Evolutionary conservation across 1,284 basidiomycete species (phyloP).

Genomic region (Spongiforma sp.): DNA sequence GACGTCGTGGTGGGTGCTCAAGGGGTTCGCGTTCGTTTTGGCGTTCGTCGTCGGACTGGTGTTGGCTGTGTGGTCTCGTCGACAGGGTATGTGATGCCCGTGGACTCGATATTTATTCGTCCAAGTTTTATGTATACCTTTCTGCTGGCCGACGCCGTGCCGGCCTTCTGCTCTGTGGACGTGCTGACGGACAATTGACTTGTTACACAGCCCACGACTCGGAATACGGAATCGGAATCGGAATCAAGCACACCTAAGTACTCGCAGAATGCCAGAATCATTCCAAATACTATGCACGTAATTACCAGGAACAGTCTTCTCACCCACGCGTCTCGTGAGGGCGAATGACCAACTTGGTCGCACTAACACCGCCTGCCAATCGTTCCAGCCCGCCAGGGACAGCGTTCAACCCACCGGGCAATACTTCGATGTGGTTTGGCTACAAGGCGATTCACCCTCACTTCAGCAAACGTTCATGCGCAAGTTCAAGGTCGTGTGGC

Average conservation of each 20-base stretch:
- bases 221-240: too few species aligned
- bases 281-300: too few species aligned
- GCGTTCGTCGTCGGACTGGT: slow-evolving; percentile 33
- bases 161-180: too few species aligned
- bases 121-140: too few species aligned
- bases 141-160: too few species aligned
- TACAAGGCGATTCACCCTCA: slow-evolving; percentile 4
- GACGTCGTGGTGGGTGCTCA: slow-evolving; percentile 25
- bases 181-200: too few species aligned
- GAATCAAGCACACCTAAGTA: too few species aligned
- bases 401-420: slow-evolving; percentile 20
- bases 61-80: slow-evolving; percentile 25
- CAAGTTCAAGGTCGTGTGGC: background rate
- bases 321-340: slow-evolving; percentile 22
- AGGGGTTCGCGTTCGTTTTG: slow-evolving; percentile 24
- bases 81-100: too few species aligned
- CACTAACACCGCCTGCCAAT: slow-evolving; percentile 19
- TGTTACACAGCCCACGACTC: too few species aligned
- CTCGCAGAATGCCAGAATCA: too few species aligned
- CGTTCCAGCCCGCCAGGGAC: slow-evolving; percentile 14
- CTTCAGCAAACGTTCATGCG: background rate
- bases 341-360: slow-evolving; percentile 26
- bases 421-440: slow-evolving; percentile 25
- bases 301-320: too few species aligned
- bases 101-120: too few species aligned